Conservation (phyloP, 495 filamentous ascomycete species). For the Talaromyces borbonicus region DNA sequence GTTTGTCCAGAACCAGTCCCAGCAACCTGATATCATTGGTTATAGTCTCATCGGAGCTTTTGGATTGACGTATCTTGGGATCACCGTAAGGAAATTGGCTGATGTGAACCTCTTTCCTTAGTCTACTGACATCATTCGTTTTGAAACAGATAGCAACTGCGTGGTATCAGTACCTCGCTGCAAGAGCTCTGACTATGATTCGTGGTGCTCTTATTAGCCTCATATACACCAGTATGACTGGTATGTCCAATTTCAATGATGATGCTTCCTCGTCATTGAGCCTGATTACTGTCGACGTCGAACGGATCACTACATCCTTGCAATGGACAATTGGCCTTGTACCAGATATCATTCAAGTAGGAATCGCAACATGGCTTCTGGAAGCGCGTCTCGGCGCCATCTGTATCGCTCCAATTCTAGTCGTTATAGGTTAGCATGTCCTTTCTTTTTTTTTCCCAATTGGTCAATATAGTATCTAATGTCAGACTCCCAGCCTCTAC, state of each 20-base stretch:
- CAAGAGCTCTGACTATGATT: constrained; percentile 47
- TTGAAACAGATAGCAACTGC: constrained; percentile 3
- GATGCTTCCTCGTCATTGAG: constrained; percentile 42
- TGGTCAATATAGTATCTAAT: neutral
- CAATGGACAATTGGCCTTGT: constrained; percentile 45
- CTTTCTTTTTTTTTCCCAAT: no score
- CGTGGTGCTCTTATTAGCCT: constrained; percentile 47
- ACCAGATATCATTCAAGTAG: constrained; percentile 48
- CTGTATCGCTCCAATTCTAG: constrained; percentile 42
- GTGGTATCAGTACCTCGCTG: constrained; percentile 33
- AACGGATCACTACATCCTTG: constrained; percentile 39
- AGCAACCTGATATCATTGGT: constrained; percentile 20
- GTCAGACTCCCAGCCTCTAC: neutral
- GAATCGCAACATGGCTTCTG: constrained; percentile 48
- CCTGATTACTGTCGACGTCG: constrained; percentile 54
- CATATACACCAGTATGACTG: constrained; percentile 42
- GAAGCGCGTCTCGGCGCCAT: constrained; percentile 44
- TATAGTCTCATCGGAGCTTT: constrained; percentile 59
- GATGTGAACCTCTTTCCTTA: constrained; percentile 27
- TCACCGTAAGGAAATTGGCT: constrained; percentile 42
- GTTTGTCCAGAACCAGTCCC: neutral
- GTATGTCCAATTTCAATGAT: constrained; percentile 18
- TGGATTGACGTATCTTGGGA: constrained; percentile 48
- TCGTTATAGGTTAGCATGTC: constrained; percentile 38
- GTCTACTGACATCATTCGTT: neutral